Evolutionary conservation across 768 basidiomycete species (phyloP).

Genomic region (Russula compacta): DNA sequence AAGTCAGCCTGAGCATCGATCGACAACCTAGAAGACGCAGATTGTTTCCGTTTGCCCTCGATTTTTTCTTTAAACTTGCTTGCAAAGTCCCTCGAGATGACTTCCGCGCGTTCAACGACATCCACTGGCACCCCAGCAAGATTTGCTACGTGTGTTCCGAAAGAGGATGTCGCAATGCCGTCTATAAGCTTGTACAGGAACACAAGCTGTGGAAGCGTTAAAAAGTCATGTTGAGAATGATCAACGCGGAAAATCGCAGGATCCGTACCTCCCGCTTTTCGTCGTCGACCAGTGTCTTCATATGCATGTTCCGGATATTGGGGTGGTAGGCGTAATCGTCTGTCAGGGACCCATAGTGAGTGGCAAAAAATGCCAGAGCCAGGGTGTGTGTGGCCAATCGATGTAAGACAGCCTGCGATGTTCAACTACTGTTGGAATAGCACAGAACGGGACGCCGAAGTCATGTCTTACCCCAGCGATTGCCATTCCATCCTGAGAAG

Average conservation of each 20-base stretch:
- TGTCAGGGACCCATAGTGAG: slow-evolving; percentile 93
- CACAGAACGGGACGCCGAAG: background rate
- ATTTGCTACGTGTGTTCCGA: slow-evolving; percentile 91
- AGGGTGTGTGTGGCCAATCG: slow-evolving; percentile 89
- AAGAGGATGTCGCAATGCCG: slow-evolving; percentile 80
- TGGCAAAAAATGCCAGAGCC: slow-evolving; percentile 92
- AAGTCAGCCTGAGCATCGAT: slow-evolving; percentile 87
- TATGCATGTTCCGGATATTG: slow-evolving; percentile 91
- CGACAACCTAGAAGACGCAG: slow-evolving; percentile 52
- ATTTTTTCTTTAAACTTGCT: slow-evolving; percentile 77
- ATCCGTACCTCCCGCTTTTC: slow-evolving; percentile 70
- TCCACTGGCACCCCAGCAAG: slow-evolving; percentile 83
- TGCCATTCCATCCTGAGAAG: slow-evolving; percentile 86
- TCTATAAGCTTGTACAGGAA: slow-evolving; percentile 93
- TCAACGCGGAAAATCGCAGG: background rate
- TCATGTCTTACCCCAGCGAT: slow-evolving; percentile 67
- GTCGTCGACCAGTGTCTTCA: slow-evolving; percentile 91
- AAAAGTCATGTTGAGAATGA: background rate
- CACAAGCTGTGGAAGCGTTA: slow-evolving; percentile 49
- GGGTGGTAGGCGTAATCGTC: slow-evolving; percentile 90
- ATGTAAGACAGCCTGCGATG: slow-evolving; percentile 74
- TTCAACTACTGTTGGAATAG: background rate
- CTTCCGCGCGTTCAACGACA: slow-evolving; percentile 83
- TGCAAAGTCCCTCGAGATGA: slow-evolving; percentile 80
- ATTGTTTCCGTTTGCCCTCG: slow-evolving; percentile 49